Conservation (phyloP, 768 basidiomycete species). For the Podaxis sp. region DNA sequence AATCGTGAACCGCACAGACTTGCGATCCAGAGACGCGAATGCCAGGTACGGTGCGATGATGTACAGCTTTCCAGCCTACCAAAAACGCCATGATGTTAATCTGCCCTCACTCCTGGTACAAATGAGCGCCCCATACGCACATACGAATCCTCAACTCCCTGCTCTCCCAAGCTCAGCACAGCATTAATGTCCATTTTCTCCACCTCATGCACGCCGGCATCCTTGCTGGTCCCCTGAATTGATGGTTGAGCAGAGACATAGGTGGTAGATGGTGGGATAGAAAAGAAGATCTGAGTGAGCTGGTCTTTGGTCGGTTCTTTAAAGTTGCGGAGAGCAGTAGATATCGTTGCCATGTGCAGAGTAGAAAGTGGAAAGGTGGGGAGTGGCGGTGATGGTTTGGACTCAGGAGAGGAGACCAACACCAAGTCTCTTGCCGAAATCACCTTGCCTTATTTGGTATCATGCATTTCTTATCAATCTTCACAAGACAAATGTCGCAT, state of each 20-base stretch:
- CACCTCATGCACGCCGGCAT: slow-evolving; percentile 34
- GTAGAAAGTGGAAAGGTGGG: neutral
- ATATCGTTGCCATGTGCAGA: slow-evolving; percentile 70
- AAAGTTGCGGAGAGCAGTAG: slow-evolving; percentile 86
- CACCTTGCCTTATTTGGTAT: slow-evolving; percentile 6
- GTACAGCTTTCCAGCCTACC: slow-evolving; percentile 86
- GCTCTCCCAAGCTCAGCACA: slow-evolving; percentile 74
- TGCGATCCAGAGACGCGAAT: slow-evolving; percentile 88
- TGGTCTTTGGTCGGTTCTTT: slow-evolving; percentile 92
- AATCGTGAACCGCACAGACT: slow-evolving; percentile 88
- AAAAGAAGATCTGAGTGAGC: slow-evolving; percentile 82
- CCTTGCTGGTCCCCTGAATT: slow-evolving; percentile 24
- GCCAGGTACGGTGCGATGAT: slow-evolving; percentile 88
- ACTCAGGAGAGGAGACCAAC: neutral
- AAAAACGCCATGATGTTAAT: no score
- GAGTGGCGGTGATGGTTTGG: no score
- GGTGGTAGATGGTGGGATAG: slow-evolving; percentile 53
- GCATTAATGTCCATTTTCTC: slow-evolving; percentile 89
- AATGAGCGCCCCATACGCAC: slow-evolving; percentile 48
- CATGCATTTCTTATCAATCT: neutral
- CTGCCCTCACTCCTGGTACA: no score
- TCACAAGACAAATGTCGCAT: neutral
- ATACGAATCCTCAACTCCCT: slow-evolving; percentile 87
- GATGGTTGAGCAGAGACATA: slow-evolving; percentile 18
- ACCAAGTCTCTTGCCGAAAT: neutral